Evolutionary conservation across 2,329 filamentous ascomycete species (phyloP).

Genomic region (Colletotrichum sp.): DNA sequence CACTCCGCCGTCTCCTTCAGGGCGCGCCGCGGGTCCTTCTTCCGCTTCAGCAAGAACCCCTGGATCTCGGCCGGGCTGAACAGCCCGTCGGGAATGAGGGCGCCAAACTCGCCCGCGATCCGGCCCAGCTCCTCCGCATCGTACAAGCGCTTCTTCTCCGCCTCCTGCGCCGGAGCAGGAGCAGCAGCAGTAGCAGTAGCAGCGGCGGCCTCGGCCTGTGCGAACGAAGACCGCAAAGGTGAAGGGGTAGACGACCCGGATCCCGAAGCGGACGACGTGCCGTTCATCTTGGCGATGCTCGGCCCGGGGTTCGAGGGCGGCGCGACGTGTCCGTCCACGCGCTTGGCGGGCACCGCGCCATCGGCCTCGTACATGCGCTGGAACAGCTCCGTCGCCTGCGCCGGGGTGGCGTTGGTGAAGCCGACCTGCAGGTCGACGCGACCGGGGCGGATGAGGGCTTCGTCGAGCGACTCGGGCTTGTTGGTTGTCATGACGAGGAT

Average conservation of each 20-base stretch:
- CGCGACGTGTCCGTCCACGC: constrained; percentile 8
- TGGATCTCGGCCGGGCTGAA: constrained; percentile 69
- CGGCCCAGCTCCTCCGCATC: constrained; percentile 40
- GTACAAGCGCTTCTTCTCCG: constrained; percentile 17
- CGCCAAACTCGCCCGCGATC: constrained; percentile 54
- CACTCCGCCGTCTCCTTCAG: constrained; percentile 56
- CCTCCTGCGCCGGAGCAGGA: neutral
- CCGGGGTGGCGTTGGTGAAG: constrained; percentile 29
- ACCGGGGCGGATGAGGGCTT: constrained; percentile 73
- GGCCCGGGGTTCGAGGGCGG: constrained; percentile 1
- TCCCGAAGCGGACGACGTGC: neutral
- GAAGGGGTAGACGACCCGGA: neutral
- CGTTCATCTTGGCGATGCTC: neutral
- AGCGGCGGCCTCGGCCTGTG: neutral
- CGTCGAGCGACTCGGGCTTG: constrained; percentile 72
- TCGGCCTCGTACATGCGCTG: constrained; percentile 62
- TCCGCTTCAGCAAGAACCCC: constrained; percentile 67
- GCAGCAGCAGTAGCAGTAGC: neutral
- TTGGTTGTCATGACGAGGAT: constrained; percentile 87
- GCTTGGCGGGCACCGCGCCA: constrained; percentile 12
- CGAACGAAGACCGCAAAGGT: neutral
- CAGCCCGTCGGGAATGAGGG: constrained; percentile 53
- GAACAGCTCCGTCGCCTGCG: constrained; percentile 63
- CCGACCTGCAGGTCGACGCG: constrained; percentile 25
- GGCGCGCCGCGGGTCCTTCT: constrained; percentile 61